Conservation (phyloP, 176 grass and related monocot genomes). For the maize (Zea mays) region DNA sequence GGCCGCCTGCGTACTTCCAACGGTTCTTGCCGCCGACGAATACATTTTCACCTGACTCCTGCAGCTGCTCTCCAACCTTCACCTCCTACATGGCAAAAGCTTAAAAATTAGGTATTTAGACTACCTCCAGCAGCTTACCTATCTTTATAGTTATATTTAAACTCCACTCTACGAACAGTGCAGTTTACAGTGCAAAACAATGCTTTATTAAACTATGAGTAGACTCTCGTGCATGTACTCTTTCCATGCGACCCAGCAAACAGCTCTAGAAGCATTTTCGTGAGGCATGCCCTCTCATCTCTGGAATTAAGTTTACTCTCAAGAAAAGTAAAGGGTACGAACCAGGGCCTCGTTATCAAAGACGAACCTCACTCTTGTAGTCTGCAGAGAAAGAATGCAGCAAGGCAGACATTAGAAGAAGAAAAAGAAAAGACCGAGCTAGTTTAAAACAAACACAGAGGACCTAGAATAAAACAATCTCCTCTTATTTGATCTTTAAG, state of each 20-base stretch:
- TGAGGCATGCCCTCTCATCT: slow-evolving; percentile 1
- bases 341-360: slow-evolving; percentile 91
- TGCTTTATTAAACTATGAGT: too few relatives aligned
- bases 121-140: too few relatives aligned
- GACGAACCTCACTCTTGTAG: slow-evolving; percentile 90
- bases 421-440: not conserved
- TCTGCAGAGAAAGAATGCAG: slow-evolving; percentile 51
- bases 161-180: too few relatives aligned
- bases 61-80: slow-evolving; percentile 69
- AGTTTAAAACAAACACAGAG: not conserved
- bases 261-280: not conserved
- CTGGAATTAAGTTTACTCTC: not conserved
- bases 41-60: slow-evolving; percentile 82
- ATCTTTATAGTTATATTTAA: too few relatives aligned
- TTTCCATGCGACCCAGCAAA: not conserved
- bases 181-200: too few relatives aligned
- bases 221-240: not conserved
- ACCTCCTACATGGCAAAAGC: slow-evolving; percentile 56
- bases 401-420: not conserved
- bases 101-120: not conserved
- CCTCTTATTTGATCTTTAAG: not conserved
- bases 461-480: not conserved
- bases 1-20: slow-evolving; percentile 65
- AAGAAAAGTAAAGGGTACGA: slow-evolving; percentile 39
- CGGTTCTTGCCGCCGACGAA: slow-evolving; percentile 95